Percentiles rank a stretch among this genome's conserved stretches.
Evolutionary conservation across 2,329 filamentous ascomycete genomes (phyloP).

Genomic region (Ustilaginoidea virens): DNA sequence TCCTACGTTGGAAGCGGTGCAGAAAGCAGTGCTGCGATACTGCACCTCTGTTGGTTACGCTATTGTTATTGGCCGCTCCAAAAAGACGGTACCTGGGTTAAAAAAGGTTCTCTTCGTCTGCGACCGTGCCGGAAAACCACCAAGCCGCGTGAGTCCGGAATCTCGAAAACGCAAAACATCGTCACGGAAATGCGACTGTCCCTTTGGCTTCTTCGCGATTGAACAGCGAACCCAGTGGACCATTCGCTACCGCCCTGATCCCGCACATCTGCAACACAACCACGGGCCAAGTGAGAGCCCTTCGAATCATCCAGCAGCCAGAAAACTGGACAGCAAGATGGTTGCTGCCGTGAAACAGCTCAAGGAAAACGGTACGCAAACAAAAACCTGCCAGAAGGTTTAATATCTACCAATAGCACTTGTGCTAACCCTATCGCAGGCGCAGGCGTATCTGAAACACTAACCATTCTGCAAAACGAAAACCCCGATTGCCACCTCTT

Average conservation of each 20-base stretch:
- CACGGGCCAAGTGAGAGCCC: slow-evolving; percentile 52
- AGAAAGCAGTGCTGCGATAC: slow-evolving; percentile 48
- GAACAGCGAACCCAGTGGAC: slow-evolving; percentile 54
- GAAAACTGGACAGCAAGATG: slow-evolving; percentile 52
- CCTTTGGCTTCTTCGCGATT: slow-evolving; percentile 55
- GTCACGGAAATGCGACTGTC: slow-evolving; percentile 53
- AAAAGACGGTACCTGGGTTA: slow-evolving; percentile 50
- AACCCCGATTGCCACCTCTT: slow-evolving; percentile 48
- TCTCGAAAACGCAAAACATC: slow-evolving; percentile 50
- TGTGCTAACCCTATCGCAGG: slow-evolving; percentile 23
- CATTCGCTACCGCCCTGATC: slow-evolving; percentile 46
- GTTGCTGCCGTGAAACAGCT: slow-evolving; percentile 50
- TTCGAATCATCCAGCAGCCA: slow-evolving; percentile 48
- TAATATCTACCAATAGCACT: slow-evolving; percentile 3
- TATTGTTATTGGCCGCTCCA: slow-evolving; percentile 51
- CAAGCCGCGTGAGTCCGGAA: slow-evolving; percentile 45
- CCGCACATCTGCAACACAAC: slow-evolving; percentile 43
- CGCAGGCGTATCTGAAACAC: slow-evolving; percentile 48
- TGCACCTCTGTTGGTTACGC: slow-evolving; percentile 53
- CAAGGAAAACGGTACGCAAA: slow-evolving; percentile 48
- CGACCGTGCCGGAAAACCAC: slow-evolving; percentile 48
- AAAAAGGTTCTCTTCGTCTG: slow-evolving; percentile 56
- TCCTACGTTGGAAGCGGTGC: slow-evolving; percentile 47
- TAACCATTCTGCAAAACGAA: slow-evolving; percentile 48
- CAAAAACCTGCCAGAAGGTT: slow-evolving; percentile 3